Percentiles rank a stretch among this genome's conserved stretches.
These are phyloP conservation scores for Magnolia officinalis DNA, from an alignment of 164 flowering plant species.

Conservation along the genomic window DNA sequence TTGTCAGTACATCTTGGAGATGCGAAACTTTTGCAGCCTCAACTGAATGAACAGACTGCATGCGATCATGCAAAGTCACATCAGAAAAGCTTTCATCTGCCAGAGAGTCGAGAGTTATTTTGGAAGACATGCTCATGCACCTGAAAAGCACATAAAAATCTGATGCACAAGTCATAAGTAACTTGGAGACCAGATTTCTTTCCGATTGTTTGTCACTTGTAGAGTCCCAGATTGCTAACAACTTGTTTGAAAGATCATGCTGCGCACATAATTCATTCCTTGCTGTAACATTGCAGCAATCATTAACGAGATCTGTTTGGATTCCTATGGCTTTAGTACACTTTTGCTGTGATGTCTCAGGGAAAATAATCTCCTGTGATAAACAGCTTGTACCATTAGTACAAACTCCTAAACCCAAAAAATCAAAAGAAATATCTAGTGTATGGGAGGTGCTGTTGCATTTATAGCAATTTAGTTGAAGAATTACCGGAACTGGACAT, in stretches of 20 bases:
- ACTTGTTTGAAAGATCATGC: conserved; percentile 32
- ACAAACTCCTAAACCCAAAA: background rate
- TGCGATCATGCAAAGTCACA: conserved; percentile 15
- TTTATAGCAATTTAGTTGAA: background rate
- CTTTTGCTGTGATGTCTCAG: conserved; percentile 15
- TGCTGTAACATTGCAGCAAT: conserved; percentile 7
- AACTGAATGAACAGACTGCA: conserved; percentile 25
- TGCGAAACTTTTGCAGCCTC: conserved; percentile 60
- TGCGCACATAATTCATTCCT: conserved; percentile 17
- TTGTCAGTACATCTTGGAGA: conserved; percentile 43
- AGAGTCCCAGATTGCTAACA: conserved; percentile 51
- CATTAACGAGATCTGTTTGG: conserved; percentile 53
- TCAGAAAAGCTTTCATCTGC: conserved; percentile 22
- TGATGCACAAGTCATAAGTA: conserved; percentile 50
- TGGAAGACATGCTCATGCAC: conserved; percentile 29
- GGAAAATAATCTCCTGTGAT: conserved; percentile 14
- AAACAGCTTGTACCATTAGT: background rate
- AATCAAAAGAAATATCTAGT: background rate
- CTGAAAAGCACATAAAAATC: conserved; percentile 67
- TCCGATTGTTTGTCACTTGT: conserved; percentile 30
- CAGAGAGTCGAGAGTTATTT: conserved; percentile 22
- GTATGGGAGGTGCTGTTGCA: background rate
- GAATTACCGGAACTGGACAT: conserved; percentile 13
- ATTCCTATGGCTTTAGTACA: conserved; percentile 48
- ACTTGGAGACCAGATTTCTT: conserved; percentile 48